These are phyloP conservation scores for Quercus gilva DNA, from an alignment of 306 rosid species.

Conservation along the genomic window DNA sequence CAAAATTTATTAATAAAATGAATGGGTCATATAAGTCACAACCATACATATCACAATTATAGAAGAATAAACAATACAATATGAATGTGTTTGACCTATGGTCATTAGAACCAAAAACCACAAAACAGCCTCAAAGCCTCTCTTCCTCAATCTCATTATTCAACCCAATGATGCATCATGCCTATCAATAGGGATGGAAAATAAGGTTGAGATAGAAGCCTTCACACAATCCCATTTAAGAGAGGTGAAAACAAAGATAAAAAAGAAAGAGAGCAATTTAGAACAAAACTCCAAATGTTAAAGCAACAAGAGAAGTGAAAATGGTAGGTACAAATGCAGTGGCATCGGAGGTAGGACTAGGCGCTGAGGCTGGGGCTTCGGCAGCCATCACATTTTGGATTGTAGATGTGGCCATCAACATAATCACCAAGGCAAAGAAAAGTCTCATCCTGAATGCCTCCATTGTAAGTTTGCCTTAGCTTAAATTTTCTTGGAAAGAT, in stretches of 20 bases:
- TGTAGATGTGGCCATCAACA: slow-evolving; percentile 25
- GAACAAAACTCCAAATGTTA: slow-evolving; percentile 37
- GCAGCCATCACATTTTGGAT: slow-evolving; percentile 37
- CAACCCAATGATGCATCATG: neutral
- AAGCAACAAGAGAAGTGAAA: slow-evolving; percentile 40
- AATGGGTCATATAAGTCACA: neutral
- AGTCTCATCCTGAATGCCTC: slow-evolving; percentile 36
- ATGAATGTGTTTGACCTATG: neutral
- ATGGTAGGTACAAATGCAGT: slow-evolving; percentile 35
- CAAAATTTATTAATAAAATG: neutral
- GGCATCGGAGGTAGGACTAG: slow-evolving; percentile 52
- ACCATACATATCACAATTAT: neutral
- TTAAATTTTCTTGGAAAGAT: neutral
- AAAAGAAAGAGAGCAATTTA: neutral
- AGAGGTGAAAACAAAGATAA: neutral
- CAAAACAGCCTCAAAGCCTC: neutral
- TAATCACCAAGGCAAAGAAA: slow-evolving; percentile 26
- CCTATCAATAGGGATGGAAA: too few relatives aligned
- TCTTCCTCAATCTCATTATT: neutral
- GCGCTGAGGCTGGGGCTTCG: slow-evolving; percentile 50
- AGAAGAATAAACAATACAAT: neutral
- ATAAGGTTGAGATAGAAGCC: too few relatives aligned
- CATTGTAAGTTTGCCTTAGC: slow-evolving; percentile 19
- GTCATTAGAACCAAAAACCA: neutral
- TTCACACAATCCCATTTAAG: neutral